Percentiles rank a stretch among this genome's conserved stretches.
Conservation (phyloP, 2,329 filamentous ascomycete species). For the Ceratocystis ficicola region DNA sequence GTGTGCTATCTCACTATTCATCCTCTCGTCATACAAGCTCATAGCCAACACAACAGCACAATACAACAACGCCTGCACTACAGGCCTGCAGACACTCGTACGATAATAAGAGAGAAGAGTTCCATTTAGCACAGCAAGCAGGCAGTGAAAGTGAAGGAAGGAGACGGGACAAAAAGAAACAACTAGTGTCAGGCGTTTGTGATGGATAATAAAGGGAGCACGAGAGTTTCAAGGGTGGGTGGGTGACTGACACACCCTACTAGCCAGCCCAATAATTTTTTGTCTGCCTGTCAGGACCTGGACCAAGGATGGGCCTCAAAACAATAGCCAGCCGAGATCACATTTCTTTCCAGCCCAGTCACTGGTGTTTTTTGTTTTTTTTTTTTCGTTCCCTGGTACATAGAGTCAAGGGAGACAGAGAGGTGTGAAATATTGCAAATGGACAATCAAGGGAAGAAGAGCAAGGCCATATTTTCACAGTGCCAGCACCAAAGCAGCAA, state of each 20-base stretch:
- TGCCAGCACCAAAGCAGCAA: no score
- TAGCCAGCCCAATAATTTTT: background rate
- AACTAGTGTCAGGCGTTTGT: background rate
- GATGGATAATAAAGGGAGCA: background rate
- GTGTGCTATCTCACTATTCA: background rate
- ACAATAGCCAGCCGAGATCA: background rate
- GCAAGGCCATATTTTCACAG: no score
- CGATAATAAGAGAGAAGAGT: background rate
- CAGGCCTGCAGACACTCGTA: background rate
- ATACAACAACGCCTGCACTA: background rate
- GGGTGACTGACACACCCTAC: background rate
- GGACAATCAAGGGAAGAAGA: no score
- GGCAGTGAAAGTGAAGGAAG: background rate
- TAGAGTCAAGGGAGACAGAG: no score
- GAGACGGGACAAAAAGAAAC: background rate
- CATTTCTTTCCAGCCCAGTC: no score
- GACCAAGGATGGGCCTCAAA: constrained; percentile 8
- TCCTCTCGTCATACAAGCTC: background rate
- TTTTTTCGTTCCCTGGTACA: no score
- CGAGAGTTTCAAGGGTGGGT: background rate
- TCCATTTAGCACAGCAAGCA: background rate
- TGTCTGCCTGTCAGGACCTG: background rate
- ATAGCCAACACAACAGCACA: background rate
- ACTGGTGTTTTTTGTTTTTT: no score
- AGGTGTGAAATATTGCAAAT: no score